phyloP scores from a whole-genome alignment of 2,329 filamentous ascomycete genomes.

The Aspergillus oerlinghausenensis region DNA sequence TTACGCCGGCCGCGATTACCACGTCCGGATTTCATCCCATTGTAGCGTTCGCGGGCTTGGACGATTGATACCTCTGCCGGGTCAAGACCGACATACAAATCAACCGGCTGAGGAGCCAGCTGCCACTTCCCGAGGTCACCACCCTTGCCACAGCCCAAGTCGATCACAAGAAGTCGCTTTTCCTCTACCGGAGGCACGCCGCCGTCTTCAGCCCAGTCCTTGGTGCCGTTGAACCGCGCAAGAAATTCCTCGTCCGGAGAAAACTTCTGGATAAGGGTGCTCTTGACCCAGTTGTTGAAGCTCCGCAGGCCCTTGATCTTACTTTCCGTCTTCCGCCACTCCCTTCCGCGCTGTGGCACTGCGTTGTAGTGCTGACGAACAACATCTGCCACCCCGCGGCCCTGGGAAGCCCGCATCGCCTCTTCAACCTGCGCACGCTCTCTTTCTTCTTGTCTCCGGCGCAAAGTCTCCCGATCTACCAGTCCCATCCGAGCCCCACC shows the following conservation, averaged over 20 bases:
- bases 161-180: conserved; percentile 72
- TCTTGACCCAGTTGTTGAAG: conserved; percentile 99
- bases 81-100: conserved; percentile 89
- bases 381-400: conserved; percentile 70
- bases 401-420: conserved; percentile 30
- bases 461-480: conserved; percentile 35
- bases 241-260: conserved; percentile 72
- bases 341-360: conserved; percentile 85
- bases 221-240: conserved; percentile 44
- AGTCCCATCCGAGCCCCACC: conserved; percentile 41
- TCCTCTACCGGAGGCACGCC: conserved; percentile 28
- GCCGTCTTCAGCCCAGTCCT: conserved; percentile 42
- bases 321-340: conserved; percentile 91
- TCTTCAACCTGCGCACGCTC: conserved; percentile 40
- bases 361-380: conserved; percentile 94
- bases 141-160: conserved; percentile 95
- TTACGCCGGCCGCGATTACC: conserved; percentile 51
- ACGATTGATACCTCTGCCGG: conserved; percentile 88
- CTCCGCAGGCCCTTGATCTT: conserved; percentile 90
- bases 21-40: conserved; percentile 60
- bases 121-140: conserved; percentile 96
- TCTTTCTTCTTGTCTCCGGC: conserved; percentile 41
- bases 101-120: conserved; percentile 82
- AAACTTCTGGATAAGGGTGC: conserved; percentile 94
- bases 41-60: conserved; percentile 81